Percentiles rank a stretch among this genome's conserved stretches.
These are phyloP conservation scores for Penicillium sp. DNA, from an alignment of 2,329 filamentous ascomycete genomes.

Conservation along the genomic window DNA sequence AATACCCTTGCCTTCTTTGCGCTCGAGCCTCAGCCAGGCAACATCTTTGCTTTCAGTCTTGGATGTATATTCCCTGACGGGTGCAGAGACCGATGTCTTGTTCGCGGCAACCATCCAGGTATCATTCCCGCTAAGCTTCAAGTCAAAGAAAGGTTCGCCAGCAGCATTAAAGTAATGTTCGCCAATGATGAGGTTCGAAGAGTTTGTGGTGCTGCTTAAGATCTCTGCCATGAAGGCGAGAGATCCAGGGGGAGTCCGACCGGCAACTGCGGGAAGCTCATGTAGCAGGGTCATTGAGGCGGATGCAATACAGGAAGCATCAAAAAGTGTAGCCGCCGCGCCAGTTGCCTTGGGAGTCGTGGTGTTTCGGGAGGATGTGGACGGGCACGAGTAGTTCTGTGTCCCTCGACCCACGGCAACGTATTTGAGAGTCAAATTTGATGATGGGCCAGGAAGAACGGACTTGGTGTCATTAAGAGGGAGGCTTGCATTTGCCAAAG, in stretches of 20 bases:
- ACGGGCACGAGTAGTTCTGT: slow-evolving; percentile 48
- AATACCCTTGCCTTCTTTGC: slow-evolving; percentile 26
- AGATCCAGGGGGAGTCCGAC: slow-evolving; percentile 21
- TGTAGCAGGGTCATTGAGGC: slow-evolving; percentile 25
- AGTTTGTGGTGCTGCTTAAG: slow-evolving; percentile 14
- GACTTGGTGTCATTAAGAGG: slow-evolving; percentile 17
- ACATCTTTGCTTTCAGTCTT: slow-evolving; percentile 19
- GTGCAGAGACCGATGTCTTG: slow-evolving; percentile 27
- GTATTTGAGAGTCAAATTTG: slow-evolving; percentile 37
- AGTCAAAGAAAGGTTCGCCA: slow-evolving; percentile 31
- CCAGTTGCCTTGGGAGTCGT: slow-evolving; percentile 37
- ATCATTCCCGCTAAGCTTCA: slow-evolving; percentile 20
- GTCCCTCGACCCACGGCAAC: slow-evolving; percentile 47
- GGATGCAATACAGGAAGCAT: slow-evolving; percentile 39
- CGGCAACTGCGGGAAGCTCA: slow-evolving; percentile 23
- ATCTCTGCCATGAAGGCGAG: slow-evolving; percentile 25
- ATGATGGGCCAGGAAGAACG: slow-evolving; percentile 28
- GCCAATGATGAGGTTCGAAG: slow-evolving; percentile 29
- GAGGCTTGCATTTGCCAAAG: slow-evolving; percentile 10
- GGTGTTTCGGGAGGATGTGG: slow-evolving; percentile 14
- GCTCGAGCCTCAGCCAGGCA: slow-evolving; percentile 32
- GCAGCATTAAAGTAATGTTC: slow-evolving; percentile 33
- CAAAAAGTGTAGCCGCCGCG: slow-evolving; percentile 45
- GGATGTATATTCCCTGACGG: slow-evolving; percentile 10
- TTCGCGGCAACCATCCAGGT: slow-evolving; percentile 28